Conservation (phyloP, 139 green algal species). For the Volvox reticuliferus region DNA sequence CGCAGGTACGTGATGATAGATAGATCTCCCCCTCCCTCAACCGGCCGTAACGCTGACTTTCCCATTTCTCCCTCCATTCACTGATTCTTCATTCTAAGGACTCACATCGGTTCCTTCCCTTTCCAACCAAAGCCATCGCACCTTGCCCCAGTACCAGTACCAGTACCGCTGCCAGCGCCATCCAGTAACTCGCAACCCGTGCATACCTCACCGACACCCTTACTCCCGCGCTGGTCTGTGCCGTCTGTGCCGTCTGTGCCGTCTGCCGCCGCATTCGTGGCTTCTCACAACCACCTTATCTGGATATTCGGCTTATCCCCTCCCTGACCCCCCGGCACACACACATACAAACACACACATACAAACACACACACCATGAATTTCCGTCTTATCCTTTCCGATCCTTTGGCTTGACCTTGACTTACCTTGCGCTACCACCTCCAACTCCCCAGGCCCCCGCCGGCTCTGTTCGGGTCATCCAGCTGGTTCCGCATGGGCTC, state of each 20-base stretch:
- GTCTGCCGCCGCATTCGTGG: no score
- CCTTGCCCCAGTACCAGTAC: not conserved
- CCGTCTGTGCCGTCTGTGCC: no score
- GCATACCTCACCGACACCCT: not conserved
- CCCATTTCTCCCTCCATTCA: no score
- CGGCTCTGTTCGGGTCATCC: not conserved
- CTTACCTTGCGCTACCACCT: no score
- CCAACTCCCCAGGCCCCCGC: not conserved
- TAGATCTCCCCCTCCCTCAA: not conserved
- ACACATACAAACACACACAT: not conserved
- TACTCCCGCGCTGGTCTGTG: no score
- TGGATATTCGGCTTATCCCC: not conserved
- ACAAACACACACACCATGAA: not conserved
- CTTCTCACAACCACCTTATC: not conserved
- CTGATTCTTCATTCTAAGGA: no score
- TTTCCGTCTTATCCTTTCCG: not conserved
- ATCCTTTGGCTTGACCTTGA: no score
- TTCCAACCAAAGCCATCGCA: not conserved
- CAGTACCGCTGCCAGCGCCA: not conserved
- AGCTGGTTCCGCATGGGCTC: slow-evolving; percentile 2
- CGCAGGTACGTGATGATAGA: not conserved
- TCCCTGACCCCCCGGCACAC: not conserved
- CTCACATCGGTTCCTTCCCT: no score
- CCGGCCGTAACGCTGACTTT: not conserved
- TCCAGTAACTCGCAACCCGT: not conserved